Base-by-base conservation (phyloP, 208 protist species). In the Leishmania braziliensis region DNA sequence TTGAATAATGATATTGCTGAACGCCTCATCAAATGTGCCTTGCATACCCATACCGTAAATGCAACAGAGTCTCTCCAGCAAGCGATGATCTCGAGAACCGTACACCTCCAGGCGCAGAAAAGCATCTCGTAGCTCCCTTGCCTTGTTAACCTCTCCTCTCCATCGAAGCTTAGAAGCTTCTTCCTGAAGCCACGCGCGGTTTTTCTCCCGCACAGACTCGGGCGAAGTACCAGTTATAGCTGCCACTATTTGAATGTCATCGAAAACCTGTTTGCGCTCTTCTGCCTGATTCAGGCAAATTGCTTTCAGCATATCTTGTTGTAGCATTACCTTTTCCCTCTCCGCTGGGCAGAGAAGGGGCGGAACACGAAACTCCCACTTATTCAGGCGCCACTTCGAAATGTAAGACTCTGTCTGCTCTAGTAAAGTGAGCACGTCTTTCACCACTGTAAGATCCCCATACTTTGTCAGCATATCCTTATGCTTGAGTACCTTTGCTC, bases 341-440 rank as follows among this genome's bases (percentile, higher is more conserved):
- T 93, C 82, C 12, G 74, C 65, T 3, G 80, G 68, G 26, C 60
- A 71, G n/a, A 95, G 76, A 18, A 95, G 69, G 2, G 85, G 88
- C 54, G 94, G 91, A 26, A 96, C 82, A 29, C 94, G 87, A 78
- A 97, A 94, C 79, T 97, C 90, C 92, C 94, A 97, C 72, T 93
- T 93, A 71, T 97, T 97, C 48, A 97, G 86, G 26, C 89, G 92
- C 92, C 94, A 97, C 20, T 83, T 80, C 2, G 77, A 80, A 77
- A 97, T 89, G 33, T 80, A 76, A 62, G 77, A 85, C 60, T 97
- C 92, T 0, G 90, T 88, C 54, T 85, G 50, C 72, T 95, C 88
- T 56, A 97, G 75, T 36, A 95, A 83, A 5, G 60, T 73, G 14
- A 95, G 73, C 58, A 84, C 81, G 36, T 93, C 82, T 23, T 18